Evolutionary conservation across 2,329 filamentous ascomycete genomes (phyloP).

Genomic region (Mycocentrospora acerina): DNA sequence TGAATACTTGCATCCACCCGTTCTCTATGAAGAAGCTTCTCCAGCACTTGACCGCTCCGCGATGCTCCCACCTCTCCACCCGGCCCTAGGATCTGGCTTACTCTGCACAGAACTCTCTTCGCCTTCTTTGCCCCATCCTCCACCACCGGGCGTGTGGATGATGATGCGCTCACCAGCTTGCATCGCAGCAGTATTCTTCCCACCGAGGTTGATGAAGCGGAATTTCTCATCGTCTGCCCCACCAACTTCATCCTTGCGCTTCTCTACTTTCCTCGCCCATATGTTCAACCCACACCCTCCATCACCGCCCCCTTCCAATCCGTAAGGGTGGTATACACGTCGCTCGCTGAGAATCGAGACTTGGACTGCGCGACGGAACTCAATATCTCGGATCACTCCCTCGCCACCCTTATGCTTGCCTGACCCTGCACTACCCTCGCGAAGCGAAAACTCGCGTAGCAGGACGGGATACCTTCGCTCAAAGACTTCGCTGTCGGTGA

Average conservation of each 20-base stretch:
- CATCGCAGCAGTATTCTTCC: constrained; percentile 80
- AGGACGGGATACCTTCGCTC: constrained; percentile 76
- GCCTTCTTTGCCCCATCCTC: constrained; percentile 69
- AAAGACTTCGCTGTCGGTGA: constrained; percentile 78
- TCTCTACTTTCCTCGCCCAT: constrained; percentile 73
- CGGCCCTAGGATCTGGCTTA: constrained; percentile 59
- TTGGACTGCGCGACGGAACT: constrained; percentile 76
- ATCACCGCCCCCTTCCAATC: constrained; percentile 79
- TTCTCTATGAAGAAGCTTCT: constrained; percentile 42
- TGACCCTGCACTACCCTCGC: constrained; percentile 62
- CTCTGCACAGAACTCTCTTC: constrained; percentile 54
- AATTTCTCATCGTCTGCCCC: constrained; percentile 49
- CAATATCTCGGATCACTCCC: constrained; percentile 76
- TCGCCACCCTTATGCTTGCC: constrained; percentile 73
- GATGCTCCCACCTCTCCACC: constrained; percentile 63
- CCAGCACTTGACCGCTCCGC: constrained; percentile 57
- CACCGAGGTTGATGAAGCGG: constrained; percentile 70
- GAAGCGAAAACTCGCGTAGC: constrained; percentile 67
- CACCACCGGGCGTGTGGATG: constrained; percentile 75
- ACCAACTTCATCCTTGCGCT: constrained; percentile 17
- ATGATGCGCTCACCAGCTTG: constrained; percentile 75
- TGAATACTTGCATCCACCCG: not conserved
- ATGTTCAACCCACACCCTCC: constrained; percentile 79
- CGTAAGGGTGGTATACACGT: constrained; percentile 76
- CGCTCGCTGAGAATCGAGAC: constrained; percentile 78